phyloP scores from a whole-genome alignment of 306 rosid species.

The Delonix regia region DNA sequence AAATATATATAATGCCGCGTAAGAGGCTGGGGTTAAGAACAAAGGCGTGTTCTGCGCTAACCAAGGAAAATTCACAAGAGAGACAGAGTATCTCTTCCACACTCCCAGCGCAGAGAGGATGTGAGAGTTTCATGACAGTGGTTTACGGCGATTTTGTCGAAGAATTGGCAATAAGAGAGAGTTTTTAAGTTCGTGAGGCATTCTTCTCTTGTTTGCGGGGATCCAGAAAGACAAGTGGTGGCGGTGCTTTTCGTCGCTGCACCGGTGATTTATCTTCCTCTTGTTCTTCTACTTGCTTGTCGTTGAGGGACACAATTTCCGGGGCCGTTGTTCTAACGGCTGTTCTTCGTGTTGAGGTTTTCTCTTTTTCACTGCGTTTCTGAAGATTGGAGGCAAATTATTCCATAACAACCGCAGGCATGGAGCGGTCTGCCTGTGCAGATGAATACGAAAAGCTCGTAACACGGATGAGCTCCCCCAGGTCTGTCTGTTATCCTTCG shows the following conservation, averaged over 20 bases:
- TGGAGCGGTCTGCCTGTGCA: slow-evolving; percentile 77
- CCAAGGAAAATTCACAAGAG: not conserved
- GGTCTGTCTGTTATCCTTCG: slow-evolving; percentile 45
- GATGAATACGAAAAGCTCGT: slow-evolving; percentile 84
- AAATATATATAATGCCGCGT: not conserved
- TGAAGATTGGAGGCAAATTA: not conserved
- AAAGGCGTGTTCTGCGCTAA: slow-evolving; percentile 56
- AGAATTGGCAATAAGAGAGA: slow-evolving; percentile 37
- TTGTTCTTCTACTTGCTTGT: not conserved
- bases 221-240: not conserved
- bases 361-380: slow-evolving; percentile 24
- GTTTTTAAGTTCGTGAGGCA: slow-evolving; percentile 5
- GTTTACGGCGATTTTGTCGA: slow-evolving; percentile 58
- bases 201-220: not conserved
- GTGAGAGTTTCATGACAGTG: slow-evolving; percentile 43
- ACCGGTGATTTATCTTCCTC: not conserved
- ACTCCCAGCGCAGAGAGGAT: slow-evolving; percentile 27
- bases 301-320: not conserved
- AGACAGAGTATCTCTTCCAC: slow-evolving; percentile 28
- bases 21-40: slow-evolving; percentile 39
- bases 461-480: slow-evolving; percentile 78
- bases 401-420: slow-evolving; percentile 16
- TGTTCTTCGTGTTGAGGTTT: not conserved
- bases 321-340: not conserved
- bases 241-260: not conserved